Percentiles rank a stretch among this genome's conserved stretches.
These are phyloP conservation scores for Pseudogymnoascus sp. DNA, from an alignment of 2,329 filamentous ascomycete genomes.

Conservation along the genomic window DNA sequence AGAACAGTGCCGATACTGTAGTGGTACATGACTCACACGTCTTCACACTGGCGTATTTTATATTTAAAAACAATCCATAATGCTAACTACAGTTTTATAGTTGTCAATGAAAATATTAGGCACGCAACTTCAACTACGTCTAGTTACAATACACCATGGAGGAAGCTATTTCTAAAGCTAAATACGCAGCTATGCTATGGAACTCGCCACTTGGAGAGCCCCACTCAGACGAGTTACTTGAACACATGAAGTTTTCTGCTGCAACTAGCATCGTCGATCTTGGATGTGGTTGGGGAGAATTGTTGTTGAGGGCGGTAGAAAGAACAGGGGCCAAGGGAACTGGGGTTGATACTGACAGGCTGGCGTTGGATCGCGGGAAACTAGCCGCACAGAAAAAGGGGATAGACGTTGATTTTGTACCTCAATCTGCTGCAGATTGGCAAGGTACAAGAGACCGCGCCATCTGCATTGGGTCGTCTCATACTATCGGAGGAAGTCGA, in stretches of 20 bases:
- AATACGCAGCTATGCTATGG: conserved; percentile 2
- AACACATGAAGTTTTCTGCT: not conserved
- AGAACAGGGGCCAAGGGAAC: not conserved
- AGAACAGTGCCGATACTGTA: no score
- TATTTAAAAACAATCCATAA: not conserved
- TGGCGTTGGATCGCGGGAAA: not conserved
- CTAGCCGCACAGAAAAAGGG: not conserved
- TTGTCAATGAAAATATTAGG: not conserved
- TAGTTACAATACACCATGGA: not conserved
- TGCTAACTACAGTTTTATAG: not conserved
- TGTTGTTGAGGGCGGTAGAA: not conserved
- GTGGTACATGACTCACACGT: not conserved
- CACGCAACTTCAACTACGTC: not conserved
- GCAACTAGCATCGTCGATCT: not conserved
- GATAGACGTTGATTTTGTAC: not conserved
- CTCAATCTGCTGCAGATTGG: not conserved
- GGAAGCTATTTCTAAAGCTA: not conserved
- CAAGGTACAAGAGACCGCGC: not conserved
- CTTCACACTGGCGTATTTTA: not conserved
- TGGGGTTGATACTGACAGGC: not conserved
- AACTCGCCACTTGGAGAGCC: not conserved
- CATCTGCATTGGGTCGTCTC: not conserved
- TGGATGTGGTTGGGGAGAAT: not conserved
- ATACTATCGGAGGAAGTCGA: not conserved
- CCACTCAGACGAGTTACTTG: not conserved